Percentiles rank a stretch among this genome's conserved stretches.
Conservation (phyloP, 257 asterid genomes). For the Plantago elongata region DNA sequence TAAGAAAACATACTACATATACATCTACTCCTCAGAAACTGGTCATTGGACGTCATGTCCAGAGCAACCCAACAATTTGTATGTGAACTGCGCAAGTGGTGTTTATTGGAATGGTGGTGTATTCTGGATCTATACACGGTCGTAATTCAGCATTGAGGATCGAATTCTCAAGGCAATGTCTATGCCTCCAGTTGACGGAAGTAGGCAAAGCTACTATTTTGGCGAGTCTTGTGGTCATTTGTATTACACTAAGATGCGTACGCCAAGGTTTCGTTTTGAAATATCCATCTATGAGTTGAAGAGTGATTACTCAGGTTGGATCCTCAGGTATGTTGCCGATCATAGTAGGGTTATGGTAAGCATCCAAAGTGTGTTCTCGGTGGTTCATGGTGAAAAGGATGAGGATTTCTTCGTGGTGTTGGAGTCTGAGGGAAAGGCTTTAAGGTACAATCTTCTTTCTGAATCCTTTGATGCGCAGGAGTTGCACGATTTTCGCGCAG, state of each 20-base stretch:
- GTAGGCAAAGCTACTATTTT: not conserved
- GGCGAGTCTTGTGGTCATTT: not conserved
- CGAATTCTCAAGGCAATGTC: not conserved
- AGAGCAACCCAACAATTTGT: not conserved
- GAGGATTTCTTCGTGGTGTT: too few species aligned
- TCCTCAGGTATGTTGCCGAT: too few species aligned
- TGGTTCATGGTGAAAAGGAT: too few species aligned
- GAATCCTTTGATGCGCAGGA: too few species aligned
- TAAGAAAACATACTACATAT: not conserved
- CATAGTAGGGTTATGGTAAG: too few species aligned
- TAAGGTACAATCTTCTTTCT: too few species aligned
- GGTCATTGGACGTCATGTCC: not conserved
- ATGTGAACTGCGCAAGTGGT: not conserved
- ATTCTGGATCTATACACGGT: not conserved
- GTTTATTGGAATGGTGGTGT: not conserved
- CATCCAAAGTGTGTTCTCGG: too few species aligned
- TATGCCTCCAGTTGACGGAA: not conserved
- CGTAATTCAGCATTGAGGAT: not conserved
- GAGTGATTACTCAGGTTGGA: too few species aligned
- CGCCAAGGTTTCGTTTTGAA: too few species aligned
- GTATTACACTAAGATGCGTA: not conserved
- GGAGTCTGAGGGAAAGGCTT: too few species aligned
- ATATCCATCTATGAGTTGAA: too few species aligned
- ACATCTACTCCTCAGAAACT: not conserved
- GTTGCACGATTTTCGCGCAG: too few species aligned